Percentiles rank a stretch among this genome's conserved stretches.
phyloP scores from a whole-genome alignment of 371 early-diverging fungal genomes.

The Rhizomucor miehei region DNA sequence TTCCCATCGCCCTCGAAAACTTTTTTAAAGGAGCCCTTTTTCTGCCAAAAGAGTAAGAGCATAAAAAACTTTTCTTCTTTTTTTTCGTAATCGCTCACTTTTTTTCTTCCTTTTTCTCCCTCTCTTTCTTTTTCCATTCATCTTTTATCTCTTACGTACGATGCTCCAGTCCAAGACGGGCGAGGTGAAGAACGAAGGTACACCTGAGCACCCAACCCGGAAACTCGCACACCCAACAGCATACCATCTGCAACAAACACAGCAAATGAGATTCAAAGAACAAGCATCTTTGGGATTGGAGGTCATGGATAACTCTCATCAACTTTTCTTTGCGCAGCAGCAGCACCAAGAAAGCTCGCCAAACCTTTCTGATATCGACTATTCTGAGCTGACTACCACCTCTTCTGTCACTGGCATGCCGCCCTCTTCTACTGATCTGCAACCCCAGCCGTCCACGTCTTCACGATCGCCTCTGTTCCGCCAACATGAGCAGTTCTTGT shows the following conservation, averaged over 20 bases:
- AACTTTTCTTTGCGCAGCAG: conserved; percentile 17
- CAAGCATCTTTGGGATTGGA: conserved; percentile 7
- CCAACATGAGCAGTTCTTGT: conserved; percentile 3
- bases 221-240: conserved; percentile 17
- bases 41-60: too few relatives aligned
- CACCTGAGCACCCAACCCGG: conserved; percentile 9
- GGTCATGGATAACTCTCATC: conserved; percentile 15
- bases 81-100: background rate
- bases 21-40: too few relatives aligned
- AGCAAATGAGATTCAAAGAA: conserved; percentile 16
- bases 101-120: conserved; percentile 6
- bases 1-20: too few relatives aligned
- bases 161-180: conserved; percentile 2
- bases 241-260: conserved; percentile 24
- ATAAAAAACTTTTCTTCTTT: background rate
- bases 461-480: conserved; percentile 3
- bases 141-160: conserved; percentile 4
- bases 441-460: conserved; percentile 3
- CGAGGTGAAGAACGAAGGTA: conserved; percentile 1
- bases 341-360: conserved; percentile 18
- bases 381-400: conserved; percentile 8
- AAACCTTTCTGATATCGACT: conserved; percentile 17
- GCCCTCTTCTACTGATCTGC: conserved; percentile 5
- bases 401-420: conserved; percentile 6
- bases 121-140: conserved; percentile 1